Evolutionary conservation across 768 basidiomycete genomes (phyloP).

Genomic region (Termitomyces sp.): DNA sequence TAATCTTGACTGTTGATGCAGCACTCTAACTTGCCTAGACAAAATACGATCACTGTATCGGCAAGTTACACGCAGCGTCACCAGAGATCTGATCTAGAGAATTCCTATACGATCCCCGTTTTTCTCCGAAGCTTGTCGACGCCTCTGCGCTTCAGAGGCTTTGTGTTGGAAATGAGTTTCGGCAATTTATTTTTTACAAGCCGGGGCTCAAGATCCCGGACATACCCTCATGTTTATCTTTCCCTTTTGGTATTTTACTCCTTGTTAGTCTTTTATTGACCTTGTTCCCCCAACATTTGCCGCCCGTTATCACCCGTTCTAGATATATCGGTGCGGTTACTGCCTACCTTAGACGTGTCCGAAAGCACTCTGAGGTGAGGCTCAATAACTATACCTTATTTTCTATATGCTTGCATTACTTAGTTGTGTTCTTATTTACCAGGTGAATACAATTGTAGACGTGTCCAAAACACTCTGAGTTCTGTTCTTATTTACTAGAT

Average conservation of each 20-base stretch:
- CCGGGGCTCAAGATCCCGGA: too few species aligned
- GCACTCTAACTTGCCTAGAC: too few species aligned
- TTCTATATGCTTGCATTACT: background rate
- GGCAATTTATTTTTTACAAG: too few species aligned
- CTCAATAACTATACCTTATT: background rate
- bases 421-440: background rate
- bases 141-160: too few species aligned
- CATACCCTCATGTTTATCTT: too few species aligned
- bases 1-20: too few species aligned
- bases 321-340: background rate
- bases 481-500: background rate
- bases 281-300: background rate
- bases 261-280: background rate
- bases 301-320: background rate
- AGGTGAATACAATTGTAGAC: background rate
- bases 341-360: background rate
- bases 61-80: too few species aligned
- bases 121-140: too few species aligned
- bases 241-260: background rate
- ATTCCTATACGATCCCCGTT: too few species aligned
- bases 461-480: background rate
- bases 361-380: background rate
- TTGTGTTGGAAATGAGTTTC: too few species aligned
- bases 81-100: too few species aligned
- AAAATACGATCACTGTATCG: too few species aligned